These are phyloP conservation scores for Diaporthe eres DNA, from an alignment of 2,329 filamentous ascomycete genomes.

Conservation along the genomic window DNA sequence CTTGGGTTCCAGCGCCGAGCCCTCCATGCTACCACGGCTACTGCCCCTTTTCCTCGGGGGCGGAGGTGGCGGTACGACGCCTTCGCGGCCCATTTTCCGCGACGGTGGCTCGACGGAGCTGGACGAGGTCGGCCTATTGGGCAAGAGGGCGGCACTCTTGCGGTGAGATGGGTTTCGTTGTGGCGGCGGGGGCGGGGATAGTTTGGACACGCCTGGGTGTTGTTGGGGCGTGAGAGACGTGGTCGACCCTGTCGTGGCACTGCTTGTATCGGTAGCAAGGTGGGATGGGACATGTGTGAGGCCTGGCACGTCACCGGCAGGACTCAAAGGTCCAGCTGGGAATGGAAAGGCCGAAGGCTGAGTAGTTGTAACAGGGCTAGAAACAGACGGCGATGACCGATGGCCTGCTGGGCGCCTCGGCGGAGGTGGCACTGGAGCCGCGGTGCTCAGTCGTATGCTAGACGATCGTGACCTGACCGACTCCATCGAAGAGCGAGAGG, in stretches of 20 bases:
- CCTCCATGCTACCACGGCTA: constrained; percentile 61
- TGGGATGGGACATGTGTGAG: constrained; percentile 29
- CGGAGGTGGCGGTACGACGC: constrained; percentile 59
- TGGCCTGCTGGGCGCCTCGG: constrained; percentile 63
- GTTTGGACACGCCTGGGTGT: constrained; percentile 46
- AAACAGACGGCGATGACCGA: constrained; percentile 34
- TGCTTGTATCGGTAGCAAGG: constrained; percentile 39
- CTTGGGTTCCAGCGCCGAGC: constrained; percentile 43
- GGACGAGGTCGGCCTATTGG: constrained; percentile 40
- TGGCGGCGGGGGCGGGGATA: constrained; percentile 54
- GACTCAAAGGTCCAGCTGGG: constrained; percentile 46
- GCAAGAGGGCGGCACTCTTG: constrained; percentile 36
- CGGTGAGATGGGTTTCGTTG: constrained; percentile 51
- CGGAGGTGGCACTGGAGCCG: constrained; percentile 67
- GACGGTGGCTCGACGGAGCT: constrained; percentile 57
- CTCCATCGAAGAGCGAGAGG: constrained; percentile 65
- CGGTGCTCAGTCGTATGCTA: constrained; percentile 58
- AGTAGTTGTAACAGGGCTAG: constrained; percentile 3
- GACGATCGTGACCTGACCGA: constrained; percentile 63
- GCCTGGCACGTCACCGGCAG: constrained; percentile 38
- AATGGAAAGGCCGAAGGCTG: constrained; percentile 38
- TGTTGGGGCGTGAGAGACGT: constrained; percentile 44
- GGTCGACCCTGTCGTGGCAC: constrained; percentile 36
- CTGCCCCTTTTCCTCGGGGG: constrained; percentile 61
- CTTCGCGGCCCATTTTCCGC: constrained; percentile 52